Base-by-base conservation (phyloP, 441 rosid genomes). In the Cnidoscolus chayamansa region DNA sequence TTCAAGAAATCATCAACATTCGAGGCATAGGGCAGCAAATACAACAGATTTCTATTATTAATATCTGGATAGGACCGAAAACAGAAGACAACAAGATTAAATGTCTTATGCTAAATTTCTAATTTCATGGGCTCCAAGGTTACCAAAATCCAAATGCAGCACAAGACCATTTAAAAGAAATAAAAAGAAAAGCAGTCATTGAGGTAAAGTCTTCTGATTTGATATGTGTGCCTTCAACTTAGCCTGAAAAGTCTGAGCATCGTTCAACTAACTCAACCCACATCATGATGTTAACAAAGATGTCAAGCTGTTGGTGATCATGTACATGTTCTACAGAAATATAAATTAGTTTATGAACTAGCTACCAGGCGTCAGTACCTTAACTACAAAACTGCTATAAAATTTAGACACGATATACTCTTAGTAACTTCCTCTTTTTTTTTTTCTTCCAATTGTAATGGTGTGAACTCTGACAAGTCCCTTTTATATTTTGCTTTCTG, bases 251-350 rank as follows among this genome's bases (percentile, higher is more conserved):
- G 15, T 25, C 32, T 17, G 30, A 47, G 31, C 31, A 3, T 13
- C 7, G 32, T 47, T 58, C 55, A 4, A 32, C 43, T 51, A 43
- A 5, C 32, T 61, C 67, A 49, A 17, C 31, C 50, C 43, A 3
- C 6, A 31, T 70, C 31, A 35, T 56, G 63, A 43, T 68, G 54
- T 69, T 69, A 45, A 45, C 15, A 40, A 10, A 57, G 17, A 48
- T 48, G 13, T 65, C 11, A 25, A 31, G 48, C 30, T 15, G 19
- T 6, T 35, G 10, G 56, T 37, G n/a, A 30, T 13, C 12, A 32
- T 0, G 57, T 43, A 48, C 17, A 25, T 45, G 51, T 17, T 13
- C 16, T 17, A 1, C 55, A 55, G 62, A 68, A 37, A 16, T 54
- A 35, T 35, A 35, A 35, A 50, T n/a, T 50, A 49, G 32, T 17